These are phyloP conservation scores for Russula virescens DNA, from an alignment of 768 basidiomycete species.

Conservation along the genomic window DNA sequence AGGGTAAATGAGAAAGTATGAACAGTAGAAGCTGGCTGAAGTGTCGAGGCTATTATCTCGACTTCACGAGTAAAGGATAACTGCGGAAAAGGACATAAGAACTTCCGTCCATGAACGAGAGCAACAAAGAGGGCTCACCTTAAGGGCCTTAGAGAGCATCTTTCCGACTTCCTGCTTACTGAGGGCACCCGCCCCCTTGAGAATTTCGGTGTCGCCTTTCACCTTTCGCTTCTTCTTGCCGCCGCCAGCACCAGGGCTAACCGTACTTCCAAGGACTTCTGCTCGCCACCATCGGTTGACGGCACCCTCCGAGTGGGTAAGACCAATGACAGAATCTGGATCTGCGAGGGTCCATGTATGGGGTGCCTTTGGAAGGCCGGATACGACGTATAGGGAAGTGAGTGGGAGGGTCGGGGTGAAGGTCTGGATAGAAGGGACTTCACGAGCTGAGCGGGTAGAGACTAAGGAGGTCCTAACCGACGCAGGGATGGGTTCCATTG, in stretches of 20 bases:
- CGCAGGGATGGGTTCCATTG: conserved; percentile 83
- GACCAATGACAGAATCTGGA: conserved; percentile 71
- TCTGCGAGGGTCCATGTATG: conserved; percentile 89
- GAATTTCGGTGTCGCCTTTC: conserved; percentile 52
- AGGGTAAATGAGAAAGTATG: conserved; percentile 89
- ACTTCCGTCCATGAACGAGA: neutral
- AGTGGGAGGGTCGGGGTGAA: conserved; percentile 67
- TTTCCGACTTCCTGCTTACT: conserved; percentile 83
- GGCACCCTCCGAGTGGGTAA: conserved; percentile 79
- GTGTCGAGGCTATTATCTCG: conserved; percentile 90
- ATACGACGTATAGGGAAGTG: conserved; percentile 81
- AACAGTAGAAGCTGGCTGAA: conserved; percentile 88
- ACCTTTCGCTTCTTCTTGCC: conserved; percentile 62
- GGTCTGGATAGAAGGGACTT: conserved; percentile 52
- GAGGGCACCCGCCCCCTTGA: conserved; percentile 75
- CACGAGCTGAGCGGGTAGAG: conserved; percentile 63
- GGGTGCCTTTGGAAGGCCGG: conserved; percentile 83
- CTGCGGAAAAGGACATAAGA: conserved; percentile 34
- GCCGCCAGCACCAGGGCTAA: conserved; percentile 78
- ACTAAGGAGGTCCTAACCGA: conserved; percentile 71
- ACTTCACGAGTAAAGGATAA: conserved; percentile 90
- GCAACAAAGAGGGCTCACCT: conserved; percentile 43
- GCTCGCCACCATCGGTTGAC: conserved; percentile 89
- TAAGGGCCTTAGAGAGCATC: conserved; percentile 87
- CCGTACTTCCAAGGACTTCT: conserved; percentile 83